Evolutionary conservation across 2,329 filamentous ascomycete genomes (phyloP), one percentile per base, ranked within the genome.

Genomic region (Raffaelea arxii): DNA sequence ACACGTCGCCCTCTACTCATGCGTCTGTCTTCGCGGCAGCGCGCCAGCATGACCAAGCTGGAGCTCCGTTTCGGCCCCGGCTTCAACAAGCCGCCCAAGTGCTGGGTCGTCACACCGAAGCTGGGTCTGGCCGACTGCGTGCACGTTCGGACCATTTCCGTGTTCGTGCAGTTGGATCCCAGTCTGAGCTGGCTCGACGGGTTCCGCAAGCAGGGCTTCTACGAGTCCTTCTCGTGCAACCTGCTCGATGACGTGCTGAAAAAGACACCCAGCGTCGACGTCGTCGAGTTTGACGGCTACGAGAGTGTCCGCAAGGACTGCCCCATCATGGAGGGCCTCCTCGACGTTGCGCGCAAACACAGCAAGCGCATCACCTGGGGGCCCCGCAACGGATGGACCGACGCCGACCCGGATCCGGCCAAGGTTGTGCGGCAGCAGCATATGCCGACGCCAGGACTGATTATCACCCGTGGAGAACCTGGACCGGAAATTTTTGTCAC

Each of bases 161-260:
- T 90, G 11, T 85, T 85, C 56, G 77, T 88, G 22, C 79, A 89
- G 60, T 77, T 75, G 52, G 85, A 90, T 56, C 84, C 85, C 0
- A 84, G 79, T 44, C 74, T 83, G 54, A 71, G 69, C 24, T 66
- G 79, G 19, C 87, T 86, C 55, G 75, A 77, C 46, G 84, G 82
- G 0, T 89, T 84, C 55, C 74, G 82, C 14, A 72, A 74, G 23
- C 74, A 81, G 23, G 77, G 80, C 2, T 87, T 84, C 52, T 90
- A 86, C 57, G 84, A 86, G 49, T 62, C 62, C 5, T 89, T 88
- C 56, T 80, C 75, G 23, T 65, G 71, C 11, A 64, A 67, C 2
- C 62, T 89, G 24, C 58, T 89, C 6, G 62, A 65, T 4, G 68
- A 66, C 7, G 70, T 88, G 3, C 57, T 88, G 2, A 64, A 67